These are phyloP conservation scores for Vachellia pachyceras DNA, from an alignment of 306 rosid species.

Conservation along the genomic window DNA sequence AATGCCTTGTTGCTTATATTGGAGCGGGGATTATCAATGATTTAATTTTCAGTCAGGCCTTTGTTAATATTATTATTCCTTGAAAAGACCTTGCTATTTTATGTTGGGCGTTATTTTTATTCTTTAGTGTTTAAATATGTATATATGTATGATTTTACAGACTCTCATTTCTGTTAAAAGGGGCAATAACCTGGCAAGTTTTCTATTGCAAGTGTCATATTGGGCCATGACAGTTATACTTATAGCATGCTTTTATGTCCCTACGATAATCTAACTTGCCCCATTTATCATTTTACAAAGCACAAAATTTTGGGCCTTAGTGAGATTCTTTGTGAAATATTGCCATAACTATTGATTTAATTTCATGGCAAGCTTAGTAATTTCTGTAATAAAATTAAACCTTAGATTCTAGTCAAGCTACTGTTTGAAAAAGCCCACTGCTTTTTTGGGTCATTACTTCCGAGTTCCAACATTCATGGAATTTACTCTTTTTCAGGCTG, in stretches of 20 bases:
- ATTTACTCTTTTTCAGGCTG: slow-evolving; percentile 60
- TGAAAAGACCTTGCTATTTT: background rate
- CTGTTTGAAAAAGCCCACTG: slow-evolving; percentile 19
- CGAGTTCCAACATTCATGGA: slow-evolving; percentile 11
- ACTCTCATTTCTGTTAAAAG: background rate
- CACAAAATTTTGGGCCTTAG: background rate
- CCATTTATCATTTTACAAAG: background rate
- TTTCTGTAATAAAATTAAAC: background rate
- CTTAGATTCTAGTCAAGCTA: slow-evolving; percentile 2
- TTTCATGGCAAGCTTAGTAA: background rate
- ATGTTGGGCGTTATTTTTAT: background rate
- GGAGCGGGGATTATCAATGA: background rate
- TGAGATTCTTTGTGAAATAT: background rate
- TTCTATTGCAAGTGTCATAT: background rate
- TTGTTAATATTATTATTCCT: too few species aligned
- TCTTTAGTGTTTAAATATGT: background rate
- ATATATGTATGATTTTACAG: background rate
- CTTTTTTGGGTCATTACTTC: slow-evolving; percentile 25
- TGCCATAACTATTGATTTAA: background rate
- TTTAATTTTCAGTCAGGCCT: too few species aligned
- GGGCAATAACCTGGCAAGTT: background rate
- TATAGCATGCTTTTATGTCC: background rate
- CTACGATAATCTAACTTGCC: background rate
- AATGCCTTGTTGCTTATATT: background rate
- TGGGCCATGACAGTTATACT: background rate